phyloP scores from a whole-genome alignment of 441 rosid species.

The Eruca vesicaria region DNA sequence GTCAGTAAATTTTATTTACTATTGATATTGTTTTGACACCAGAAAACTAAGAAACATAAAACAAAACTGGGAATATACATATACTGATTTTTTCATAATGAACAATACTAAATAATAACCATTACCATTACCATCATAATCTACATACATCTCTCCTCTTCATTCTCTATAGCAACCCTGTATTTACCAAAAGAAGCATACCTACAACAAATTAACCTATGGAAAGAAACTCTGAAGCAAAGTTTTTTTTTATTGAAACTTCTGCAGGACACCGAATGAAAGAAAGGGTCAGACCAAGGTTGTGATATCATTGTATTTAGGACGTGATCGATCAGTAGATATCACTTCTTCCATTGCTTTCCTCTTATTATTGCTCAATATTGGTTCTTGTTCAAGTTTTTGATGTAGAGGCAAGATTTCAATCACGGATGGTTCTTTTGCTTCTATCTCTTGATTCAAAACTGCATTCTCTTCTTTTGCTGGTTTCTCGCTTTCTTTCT shows the following conservation, averaged over 20 bases:
- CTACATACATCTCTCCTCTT: constrained; percentile 12
- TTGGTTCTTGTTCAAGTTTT: constrained; percentile 17
- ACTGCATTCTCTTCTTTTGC: constrained; percentile 3
- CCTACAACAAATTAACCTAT: constrained; percentile 25
- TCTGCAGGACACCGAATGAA: neutral
- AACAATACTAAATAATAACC: constrained; percentile 16
- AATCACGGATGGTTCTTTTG: constrained; percentile 14
- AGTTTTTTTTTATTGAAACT: neutral
- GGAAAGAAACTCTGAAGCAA: neutral
- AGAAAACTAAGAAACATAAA: neutral
- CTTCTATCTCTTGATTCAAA: constrained; percentile 20
- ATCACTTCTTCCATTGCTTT: constrained; percentile 63
- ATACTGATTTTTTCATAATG: neutral
- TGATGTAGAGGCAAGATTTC: constrained; percentile 11
- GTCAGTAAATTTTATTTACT: too few relatives aligned
- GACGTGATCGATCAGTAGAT: constrained; percentile 59
- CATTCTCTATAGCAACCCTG: constrained; percentile 5
- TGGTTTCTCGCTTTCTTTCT: constrained; percentile 38
- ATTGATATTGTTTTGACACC: neutral
- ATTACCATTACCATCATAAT: neutral
- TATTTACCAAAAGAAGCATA: constrained; percentile 23
- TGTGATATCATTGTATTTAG: constrained; percentile 50
- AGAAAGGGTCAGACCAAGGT: constrained; percentile 40
- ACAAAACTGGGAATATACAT: constrained; percentile 18
- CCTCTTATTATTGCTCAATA: constrained; percentile 52